Percentiles rank a stretch among this genome's conserved stretches.
phyloP scores from a whole-genome alignment of 164 flowering plant species.

The Tetracentron sinense region DNA sequence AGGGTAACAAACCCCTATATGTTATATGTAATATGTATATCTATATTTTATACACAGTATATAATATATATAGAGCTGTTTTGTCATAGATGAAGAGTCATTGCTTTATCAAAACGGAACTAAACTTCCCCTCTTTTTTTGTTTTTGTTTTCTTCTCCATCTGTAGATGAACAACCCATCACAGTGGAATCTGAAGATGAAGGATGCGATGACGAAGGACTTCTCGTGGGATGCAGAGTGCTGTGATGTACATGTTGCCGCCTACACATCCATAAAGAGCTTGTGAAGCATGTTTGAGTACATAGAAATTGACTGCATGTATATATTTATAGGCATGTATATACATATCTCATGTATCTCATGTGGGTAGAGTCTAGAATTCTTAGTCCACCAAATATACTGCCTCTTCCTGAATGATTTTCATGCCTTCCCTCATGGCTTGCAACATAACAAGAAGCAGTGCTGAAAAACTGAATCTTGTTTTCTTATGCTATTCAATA shows the following conservation, averaged over 20 bases:
- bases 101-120: not conserved
- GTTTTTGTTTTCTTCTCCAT: not conserved
- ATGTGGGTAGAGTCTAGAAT: too few species aligned
- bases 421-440: too few species aligned
- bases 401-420: too few species aligned
- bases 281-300: conserved; percentile 20
- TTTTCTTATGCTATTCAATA: too few species aligned
- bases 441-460: too few species aligned
- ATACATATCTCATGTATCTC: too few species aligned
- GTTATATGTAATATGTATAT: too few species aligned
- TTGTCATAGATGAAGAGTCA: not conserved
- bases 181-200: conserved; percentile 51
- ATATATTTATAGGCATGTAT: too few species aligned
- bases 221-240: conserved; percentile 80
- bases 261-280: conserved; percentile 48
- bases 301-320: not conserved
- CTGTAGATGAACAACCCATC: conserved; percentile 44
- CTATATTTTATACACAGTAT: too few species aligned
- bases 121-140: not conserved
- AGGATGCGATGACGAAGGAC: conserved; percentile 60
- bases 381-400: too few species aligned
- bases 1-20: too few species aligned
- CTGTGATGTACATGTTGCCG: conserved; percentile 53
- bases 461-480: too few species aligned
- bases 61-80: not conserved